Conservation (phyloP, 306 rosid species). For the Sphenostylis stenocarpa region DNA sequence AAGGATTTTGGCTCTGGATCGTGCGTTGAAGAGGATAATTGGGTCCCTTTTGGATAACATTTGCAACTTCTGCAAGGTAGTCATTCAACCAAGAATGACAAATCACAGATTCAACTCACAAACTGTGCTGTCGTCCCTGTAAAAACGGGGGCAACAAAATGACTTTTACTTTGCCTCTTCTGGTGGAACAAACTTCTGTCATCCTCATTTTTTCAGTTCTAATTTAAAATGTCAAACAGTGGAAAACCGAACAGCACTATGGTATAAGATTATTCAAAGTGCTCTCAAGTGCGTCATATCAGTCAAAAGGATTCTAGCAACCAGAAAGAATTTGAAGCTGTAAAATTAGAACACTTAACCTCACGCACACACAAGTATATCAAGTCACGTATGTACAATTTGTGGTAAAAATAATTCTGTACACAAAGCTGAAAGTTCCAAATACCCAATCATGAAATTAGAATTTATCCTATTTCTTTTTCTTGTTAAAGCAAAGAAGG, state of each 20-base stretch:
- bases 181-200: constrained; percentile 15
- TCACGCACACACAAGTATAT: not conserved
- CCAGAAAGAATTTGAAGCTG: constrained; percentile 21
- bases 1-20: not conserved
- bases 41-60: not conserved
- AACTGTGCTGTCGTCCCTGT: not conserved
- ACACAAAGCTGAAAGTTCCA: not conserved
- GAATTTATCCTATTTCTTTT: not conserved
- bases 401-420: not conserved
- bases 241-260: constrained; percentile 29
- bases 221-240: not conserved
- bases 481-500: not conserved
- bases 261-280: constrained; percentile 37
- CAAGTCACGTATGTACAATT: not conserved
- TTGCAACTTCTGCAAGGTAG: not conserved
- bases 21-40: constrained; percentile 7
- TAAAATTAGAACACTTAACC: not conserved
- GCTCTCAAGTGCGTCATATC: constrained; percentile 22
- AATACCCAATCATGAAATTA: not conserved
- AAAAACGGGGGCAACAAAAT: constrained; percentile 16
- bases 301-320: not conserved
- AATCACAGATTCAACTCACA: not conserved
- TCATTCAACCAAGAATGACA: not conserved
- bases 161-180: not conserved
- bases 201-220: not conserved